A percentile compares a stretch with the other conserved stretches of the same genome.
These are phyloP conservation scores for Osmanthus fragrans DNA, from an alignment of 257 asterid species.

Conservation along the genomic window DNA sequence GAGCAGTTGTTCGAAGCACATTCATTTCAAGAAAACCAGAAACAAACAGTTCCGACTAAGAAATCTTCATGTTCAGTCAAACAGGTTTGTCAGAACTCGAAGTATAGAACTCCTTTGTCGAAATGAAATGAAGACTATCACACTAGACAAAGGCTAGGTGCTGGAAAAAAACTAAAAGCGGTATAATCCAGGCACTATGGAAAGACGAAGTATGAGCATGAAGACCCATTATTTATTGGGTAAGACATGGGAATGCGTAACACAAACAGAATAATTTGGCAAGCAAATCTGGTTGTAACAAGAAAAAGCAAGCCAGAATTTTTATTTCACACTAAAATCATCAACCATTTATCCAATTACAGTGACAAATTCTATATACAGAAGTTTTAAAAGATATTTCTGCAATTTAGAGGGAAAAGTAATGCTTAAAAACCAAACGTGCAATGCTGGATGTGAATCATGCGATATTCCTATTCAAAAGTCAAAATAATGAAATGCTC, in stretches of 20 bases:
- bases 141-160: too few species aligned
- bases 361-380: conserved; percentile 2
- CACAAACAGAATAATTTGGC: not conserved
- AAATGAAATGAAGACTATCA: too few species aligned
- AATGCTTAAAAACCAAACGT: not conserved
- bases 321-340: conserved; percentile 13
- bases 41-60: too few species aligned
- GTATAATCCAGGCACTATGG: not conserved
- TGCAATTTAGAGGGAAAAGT: not conserved
- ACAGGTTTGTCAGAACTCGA: too few species aligned
- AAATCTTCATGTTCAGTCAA: too few species aligned
- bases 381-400: not conserved
- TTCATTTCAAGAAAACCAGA: too few species aligned
- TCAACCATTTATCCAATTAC: conserved; percentile 1
- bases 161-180: too few species aligned
- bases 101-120: too few species aligned
- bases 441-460: conserved; percentile 1
- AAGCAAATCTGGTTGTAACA: not conserved
- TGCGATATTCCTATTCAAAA: conserved; percentile 8
- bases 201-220: not conserved
- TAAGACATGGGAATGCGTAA: not conserved
- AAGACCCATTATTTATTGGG: not conserved
- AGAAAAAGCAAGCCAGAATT: not conserved
- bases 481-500: conserved; percentile 30
- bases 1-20: conserved; percentile 20